Base-by-base conservation (phyloP, 768 basidiomycete species). In the Boletus barrowsii region DNA sequence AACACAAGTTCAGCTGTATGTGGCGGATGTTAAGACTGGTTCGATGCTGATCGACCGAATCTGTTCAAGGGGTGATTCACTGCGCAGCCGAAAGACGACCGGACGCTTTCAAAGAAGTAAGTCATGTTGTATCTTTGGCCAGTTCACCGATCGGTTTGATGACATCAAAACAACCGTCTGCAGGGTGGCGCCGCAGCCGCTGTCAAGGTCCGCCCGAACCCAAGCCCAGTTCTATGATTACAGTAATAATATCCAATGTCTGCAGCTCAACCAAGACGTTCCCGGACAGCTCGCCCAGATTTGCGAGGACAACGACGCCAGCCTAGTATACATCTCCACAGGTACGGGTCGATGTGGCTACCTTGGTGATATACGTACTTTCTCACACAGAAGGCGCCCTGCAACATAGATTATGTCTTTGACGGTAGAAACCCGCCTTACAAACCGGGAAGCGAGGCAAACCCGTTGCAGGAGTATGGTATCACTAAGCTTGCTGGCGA, bases 71-170 rank as follows among this genome's bases (percentile, higher is more conserved):
- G 84, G 83, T 98, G 37, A 84, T 98, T 15, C 96, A 98, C 66
- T 97, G 94, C 64, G 96, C 96, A 14, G 96, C 96, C 3, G 95
- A 98, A 72, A 75, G 96, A 56, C 76, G 94, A 42, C 93, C 95
- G 5, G 94, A 98, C 66, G 89, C 92, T 13, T 94, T 93, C 52
- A 92, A 96, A 69, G 88, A 88, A 75, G 93, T 90, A 58, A 47
- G 79, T 49, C 9, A 36, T 24, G 35, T 9, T 9, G 3, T 36
- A 20, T 45, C 42, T n/a, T 51, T 22, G 22, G 29, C 44, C 14
- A 49, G 24, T 11, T 29, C n/a, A 8, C n/a, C 10, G 29, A 47
- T 43, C 32, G 35, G 10, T n/a, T 15, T 39, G 26, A 26, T 53
- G 18, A 33, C 36, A 57, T 51, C 14, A 30, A 47, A 40, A 33